Conservation (phyloP, 768 basidiomycete genomes). For the Russula abietina region DNA sequence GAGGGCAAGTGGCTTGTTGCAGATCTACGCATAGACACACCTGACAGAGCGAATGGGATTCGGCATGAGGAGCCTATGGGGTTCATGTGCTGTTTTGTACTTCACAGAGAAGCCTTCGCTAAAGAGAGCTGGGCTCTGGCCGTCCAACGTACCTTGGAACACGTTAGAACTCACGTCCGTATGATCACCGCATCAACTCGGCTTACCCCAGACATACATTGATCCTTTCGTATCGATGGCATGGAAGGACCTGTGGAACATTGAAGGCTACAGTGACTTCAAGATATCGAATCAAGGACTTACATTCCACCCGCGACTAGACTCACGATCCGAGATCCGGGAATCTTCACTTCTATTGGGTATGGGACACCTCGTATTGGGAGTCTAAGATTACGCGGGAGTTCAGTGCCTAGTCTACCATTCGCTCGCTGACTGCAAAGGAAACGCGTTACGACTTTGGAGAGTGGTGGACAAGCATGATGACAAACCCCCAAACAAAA, state of each 20-base stretch:
- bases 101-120: slow-evolving; percentile 54
- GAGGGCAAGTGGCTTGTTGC: neutral
- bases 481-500: slow-evolving; percentile 56
- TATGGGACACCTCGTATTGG: slow-evolving; percentile 55
- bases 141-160: slow-evolving; percentile 54
- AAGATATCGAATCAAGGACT: slow-evolving; percentile 27
- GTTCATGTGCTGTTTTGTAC: slow-evolving; percentile 44
- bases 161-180: neutral
- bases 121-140: slow-evolving; percentile 35
- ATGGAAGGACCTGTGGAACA: slow-evolving; percentile 66
- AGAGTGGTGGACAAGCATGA: neutral
- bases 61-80: slow-evolving; percentile 56
- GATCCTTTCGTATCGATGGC: slow-evolving; percentile 71
- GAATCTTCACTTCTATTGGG: slow-evolving; percentile 58
- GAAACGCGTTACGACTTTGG: neutral
- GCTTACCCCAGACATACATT: slow-evolving; percentile 76
- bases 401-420: slow-evolving; percentile 57
- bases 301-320: slow-evolving; percentile 81
- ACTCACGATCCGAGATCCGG: slow-evolving; percentile 57
- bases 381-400: slow-evolving; percentile 33
- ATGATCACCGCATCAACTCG: neutral
- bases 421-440: slow-evolving; percentile 50
- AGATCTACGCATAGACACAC: slow-evolving; percentile 34
- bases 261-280: neutral
- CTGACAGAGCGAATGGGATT: slow-evolving; percentile 57